These are phyloP conservation scores for Bipolaris victoriae DNA, from an alignment of 2,329 filamentous ascomycete genomes.

Conservation along the genomic window DNA sequence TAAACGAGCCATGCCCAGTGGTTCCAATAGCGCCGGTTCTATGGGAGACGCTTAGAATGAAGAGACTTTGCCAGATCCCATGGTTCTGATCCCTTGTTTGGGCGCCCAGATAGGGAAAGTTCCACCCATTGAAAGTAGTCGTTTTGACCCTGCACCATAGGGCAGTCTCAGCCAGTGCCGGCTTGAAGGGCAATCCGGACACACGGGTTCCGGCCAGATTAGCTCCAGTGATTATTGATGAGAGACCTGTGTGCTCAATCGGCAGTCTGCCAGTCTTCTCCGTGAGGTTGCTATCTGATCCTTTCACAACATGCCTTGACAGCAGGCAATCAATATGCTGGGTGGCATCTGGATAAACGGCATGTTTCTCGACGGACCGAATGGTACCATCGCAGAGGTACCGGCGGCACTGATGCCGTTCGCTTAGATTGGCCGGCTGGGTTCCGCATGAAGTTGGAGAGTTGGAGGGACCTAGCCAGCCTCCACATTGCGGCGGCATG, in stretches of 20 bases:
- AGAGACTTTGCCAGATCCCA: not conserved
- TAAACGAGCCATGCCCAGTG: not conserved
- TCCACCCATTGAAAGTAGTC: not conserved
- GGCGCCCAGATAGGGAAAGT: not conserved
- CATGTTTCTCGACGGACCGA: not conserved
- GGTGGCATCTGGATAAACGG: not conserved
- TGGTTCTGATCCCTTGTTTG: not conserved
- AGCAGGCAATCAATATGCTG: not conserved
- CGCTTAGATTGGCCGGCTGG: conserved; percentile 1
- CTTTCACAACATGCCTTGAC: not conserved
- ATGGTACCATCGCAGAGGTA: not conserved
- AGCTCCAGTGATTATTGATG: not conserved
- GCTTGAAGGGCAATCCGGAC: not conserved
- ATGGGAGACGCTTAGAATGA: not conserved
- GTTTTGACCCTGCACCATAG: not conserved
- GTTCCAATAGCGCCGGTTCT: not conserved
- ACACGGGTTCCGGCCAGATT: not conserved
- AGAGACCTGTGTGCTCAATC: not conserved
- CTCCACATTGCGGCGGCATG: not conserved
- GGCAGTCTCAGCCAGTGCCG: not conserved
- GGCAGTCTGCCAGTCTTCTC: not conserved
- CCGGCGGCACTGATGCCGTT: not conserved
- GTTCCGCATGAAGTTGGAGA: conserved; percentile 2
- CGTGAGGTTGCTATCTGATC: not conserved
- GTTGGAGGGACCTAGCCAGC: not conserved